These are phyloP conservation scores for Tolypocladium sp. DNA, from an alignment of 2,329 filamentous ascomycete species.

Conservation along the genomic window DNA sequence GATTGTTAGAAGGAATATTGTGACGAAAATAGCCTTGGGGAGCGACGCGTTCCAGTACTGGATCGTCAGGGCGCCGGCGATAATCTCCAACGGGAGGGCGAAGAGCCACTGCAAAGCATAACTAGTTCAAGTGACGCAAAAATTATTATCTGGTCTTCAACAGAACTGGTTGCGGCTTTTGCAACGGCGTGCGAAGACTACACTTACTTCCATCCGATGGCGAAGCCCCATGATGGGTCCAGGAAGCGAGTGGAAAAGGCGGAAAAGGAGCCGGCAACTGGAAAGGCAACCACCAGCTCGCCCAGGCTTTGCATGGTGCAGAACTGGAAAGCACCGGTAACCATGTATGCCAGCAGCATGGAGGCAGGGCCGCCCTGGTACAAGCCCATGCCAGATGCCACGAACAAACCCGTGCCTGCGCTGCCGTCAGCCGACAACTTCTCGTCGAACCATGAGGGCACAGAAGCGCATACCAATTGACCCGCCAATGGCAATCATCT, in stretches of 20 bases:
- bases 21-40: conserved; percentile 67
- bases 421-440: not conserved
- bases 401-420: conserved; percentile 72
- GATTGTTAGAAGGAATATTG: conserved; percentile 70
- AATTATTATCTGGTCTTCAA: not conserved
- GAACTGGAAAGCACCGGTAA: conserved; percentile 82
- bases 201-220: conserved; percentile 85
- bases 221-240: conserved; percentile 89
- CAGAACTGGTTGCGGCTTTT: too few relatives aligned
- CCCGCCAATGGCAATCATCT: conserved; percentile 96
- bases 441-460: not conserved
- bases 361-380: conserved; percentile 70
- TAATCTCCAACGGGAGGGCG: conserved; percentile 75
- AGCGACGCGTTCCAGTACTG: conserved; percentile 64
- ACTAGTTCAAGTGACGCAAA: conserved; percentile 27
- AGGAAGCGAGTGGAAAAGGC: conserved; percentile 90
- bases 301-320: conserved; percentile 87
- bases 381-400: conserved; percentile 68
- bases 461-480: conserved; percentile 44
- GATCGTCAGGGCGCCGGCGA: conserved; percentile 77
- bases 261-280: conserved; percentile 85
- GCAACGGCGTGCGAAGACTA: not conserved
- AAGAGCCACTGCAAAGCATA: conserved; percentile 85
- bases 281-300: conserved; percentile 87
- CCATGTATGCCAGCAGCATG: conserved; percentile 62